Evolutionary conservation across 805 yeast genomes (phyloP).

Genomic region (Kluyveromyces wickerhamii): DNA sequence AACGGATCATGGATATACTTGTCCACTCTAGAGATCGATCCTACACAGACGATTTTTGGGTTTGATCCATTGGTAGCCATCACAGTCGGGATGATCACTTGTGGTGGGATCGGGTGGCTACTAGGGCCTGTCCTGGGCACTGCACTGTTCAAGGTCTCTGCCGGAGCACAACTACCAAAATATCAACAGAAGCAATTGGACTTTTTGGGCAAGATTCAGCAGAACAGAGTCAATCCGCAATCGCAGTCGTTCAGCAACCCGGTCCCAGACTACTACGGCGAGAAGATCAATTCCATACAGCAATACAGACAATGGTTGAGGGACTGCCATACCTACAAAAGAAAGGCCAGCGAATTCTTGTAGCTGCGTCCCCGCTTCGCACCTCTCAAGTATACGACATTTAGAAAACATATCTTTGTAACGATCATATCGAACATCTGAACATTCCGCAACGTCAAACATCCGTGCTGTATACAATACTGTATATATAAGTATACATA

Average conservation of each 20-base stretch:
- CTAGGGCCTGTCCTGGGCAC: constrained; percentile 80
- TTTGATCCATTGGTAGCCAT: constrained; percentile 81
- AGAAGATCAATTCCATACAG: constrained; percentile 77
- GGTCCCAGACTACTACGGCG: constrained; percentile 98
- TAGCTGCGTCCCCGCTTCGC: constrained; percentile 19
- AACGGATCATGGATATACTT: constrained; percentile 64
- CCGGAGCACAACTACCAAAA: constrained; percentile 37
- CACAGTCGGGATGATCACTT: constrained; percentile 62
- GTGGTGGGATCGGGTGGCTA: constrained; percentile 71
- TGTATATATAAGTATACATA: constrained; percentile 9
- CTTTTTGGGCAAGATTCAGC: constrained; percentile 65
- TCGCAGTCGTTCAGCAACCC: constrained; percentile 88
- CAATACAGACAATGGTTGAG: constrained; percentile 94
- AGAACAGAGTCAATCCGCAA: constrained; percentile 86
- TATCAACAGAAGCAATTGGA: constrained; percentile 59
- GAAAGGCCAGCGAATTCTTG: constrained; percentile 71
- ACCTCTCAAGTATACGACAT: too few species aligned
- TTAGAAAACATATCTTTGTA: background rate
- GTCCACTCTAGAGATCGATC: constrained; percentile 78
- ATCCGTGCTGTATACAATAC: constrained; percentile 7
- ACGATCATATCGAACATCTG: background rate
- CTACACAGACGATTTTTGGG: constrained; percentile 79
- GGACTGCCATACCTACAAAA: constrained; percentile 84
- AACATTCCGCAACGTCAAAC: constrained; percentile 5
- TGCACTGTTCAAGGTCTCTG: constrained; percentile 50